Percentiles rank a stretch among this genome's conserved stretches.
These are phyloP conservation scores for Capronia coronata DNA, from an alignment of 2,329 filamentous ascomycete genomes.

Conservation along the genomic window DNA sequence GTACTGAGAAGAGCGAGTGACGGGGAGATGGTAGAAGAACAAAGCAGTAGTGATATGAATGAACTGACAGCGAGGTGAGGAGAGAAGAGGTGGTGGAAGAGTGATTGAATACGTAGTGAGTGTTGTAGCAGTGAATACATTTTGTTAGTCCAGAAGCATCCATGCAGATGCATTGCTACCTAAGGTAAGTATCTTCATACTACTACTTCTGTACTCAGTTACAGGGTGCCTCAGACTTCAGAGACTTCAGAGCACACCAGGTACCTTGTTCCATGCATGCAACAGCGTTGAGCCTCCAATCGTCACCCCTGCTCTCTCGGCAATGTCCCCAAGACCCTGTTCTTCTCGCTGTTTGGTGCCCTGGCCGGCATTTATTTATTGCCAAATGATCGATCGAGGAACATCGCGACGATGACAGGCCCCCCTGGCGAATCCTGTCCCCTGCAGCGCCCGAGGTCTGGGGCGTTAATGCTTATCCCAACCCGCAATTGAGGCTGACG, in stretches of 20 bases:
- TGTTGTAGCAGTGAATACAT: neutral
- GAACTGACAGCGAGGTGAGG: neutral
- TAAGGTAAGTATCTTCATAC: too few relatives aligned
- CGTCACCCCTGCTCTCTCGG: neutral
- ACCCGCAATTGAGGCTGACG: slow-evolving; percentile 8
- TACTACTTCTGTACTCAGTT: too few relatives aligned
- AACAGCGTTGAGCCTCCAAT: neutral
- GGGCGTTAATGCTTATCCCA: neutral
- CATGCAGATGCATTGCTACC: neutral
- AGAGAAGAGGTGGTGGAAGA: neutral
- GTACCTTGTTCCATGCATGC: neutral
- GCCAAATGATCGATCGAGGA: neutral
- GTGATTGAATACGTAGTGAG: too few relatives aligned
- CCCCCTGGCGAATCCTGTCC: neutral
- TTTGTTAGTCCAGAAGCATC: neutral
- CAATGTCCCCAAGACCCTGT: neutral
- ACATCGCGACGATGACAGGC: neutral
- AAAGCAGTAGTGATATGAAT: neutral
- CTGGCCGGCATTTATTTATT: neutral
- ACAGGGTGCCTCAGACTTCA: too few relatives aligned
- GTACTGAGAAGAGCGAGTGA: neutral
- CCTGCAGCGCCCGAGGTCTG: neutral
- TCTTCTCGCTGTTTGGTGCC: neutral
- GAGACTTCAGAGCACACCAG: neutral
- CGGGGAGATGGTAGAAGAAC: neutral